Conservation (phyloP, 1,139 yeast species). For the Protomyces arabidopsidicola region DNA sequence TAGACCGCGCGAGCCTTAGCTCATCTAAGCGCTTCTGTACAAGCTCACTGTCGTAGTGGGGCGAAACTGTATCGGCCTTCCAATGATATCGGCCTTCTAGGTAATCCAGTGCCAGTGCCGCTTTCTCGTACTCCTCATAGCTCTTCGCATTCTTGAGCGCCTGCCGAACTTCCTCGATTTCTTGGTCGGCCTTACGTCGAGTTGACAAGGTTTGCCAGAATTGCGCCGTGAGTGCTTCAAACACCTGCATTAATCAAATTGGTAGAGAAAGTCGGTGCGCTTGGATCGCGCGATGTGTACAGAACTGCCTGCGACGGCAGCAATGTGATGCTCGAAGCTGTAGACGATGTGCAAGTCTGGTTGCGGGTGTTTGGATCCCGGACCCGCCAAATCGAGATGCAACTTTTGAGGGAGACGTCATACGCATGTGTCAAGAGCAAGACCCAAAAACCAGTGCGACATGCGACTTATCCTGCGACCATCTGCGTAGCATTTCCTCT, state of each 20-base stretch:
- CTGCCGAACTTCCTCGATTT: neutral
- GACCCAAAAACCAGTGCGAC: too few relatives aligned
- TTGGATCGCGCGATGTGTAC: too few relatives aligned
- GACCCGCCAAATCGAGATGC: too few relatives aligned
- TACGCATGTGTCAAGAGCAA: too few relatives aligned
- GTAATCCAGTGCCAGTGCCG: constrained; percentile 12
- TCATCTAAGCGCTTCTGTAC: constrained; percentile 54
- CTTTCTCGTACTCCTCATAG: constrained; percentile 14
- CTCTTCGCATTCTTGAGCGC: constrained; percentile 13
- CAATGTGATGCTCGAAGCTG: too few relatives aligned
- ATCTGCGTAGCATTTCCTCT: too few relatives aligned
- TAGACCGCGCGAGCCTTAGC: constrained; percentile 55
- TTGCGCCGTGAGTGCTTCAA: neutral
- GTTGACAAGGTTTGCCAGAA: neutral
- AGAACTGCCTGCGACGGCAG: too few relatives aligned
- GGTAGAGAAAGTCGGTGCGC: neutral
- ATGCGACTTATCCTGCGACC: too few relatives aligned
- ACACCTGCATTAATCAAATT: neutral
- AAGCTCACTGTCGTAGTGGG: constrained; percentile 65
- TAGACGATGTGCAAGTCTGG: too few relatives aligned
- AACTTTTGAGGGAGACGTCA: too few relatives aligned
- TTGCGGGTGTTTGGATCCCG: too few relatives aligned
- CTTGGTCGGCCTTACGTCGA: neutral
- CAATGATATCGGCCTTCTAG: constrained; percentile 49
- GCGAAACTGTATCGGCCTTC: constrained; percentile 60